A percentile compares a stretch with the other conserved stretches of the same genome.
These are phyloP conservation scores for Aegilops tauschii DNA, from an alignment of 176 grass and related monocot species.

Conservation along the genomic window DNA sequence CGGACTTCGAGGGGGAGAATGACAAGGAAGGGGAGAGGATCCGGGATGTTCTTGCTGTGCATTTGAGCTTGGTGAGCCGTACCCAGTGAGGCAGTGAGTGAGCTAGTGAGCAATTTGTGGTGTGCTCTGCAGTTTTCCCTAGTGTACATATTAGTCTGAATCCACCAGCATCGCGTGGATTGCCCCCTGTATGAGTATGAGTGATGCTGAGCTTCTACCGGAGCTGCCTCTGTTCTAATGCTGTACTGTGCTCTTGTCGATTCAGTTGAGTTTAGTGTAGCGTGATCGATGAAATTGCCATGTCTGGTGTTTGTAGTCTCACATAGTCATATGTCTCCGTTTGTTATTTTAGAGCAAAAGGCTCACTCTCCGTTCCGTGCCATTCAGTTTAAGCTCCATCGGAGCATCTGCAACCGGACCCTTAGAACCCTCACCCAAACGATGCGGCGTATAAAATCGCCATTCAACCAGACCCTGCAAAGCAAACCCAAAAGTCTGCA, in stretches of 20 bases:
- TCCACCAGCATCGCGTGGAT: not conserved
- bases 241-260: not conserved
- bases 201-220: not conserved
- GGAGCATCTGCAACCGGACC: no score
- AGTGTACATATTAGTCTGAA: constrained; percentile 16
- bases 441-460: no score
- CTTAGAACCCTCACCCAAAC: no score
- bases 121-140: not conserved
- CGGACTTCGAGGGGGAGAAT: constrained; percentile 55
- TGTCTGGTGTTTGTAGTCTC: not conserved
- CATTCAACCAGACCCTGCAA: no score
- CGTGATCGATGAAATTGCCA: not conserved
- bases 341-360: no score
- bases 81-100: not conserved
- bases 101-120: not conserved
- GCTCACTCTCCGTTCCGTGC: no score
- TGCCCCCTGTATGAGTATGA: constrained; percentile 1
- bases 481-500: no score
- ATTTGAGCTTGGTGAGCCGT: constrained; percentile 58
- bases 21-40: constrained; percentile 80
- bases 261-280: not conserved
- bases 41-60: constrained; percentile 68
- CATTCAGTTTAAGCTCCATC: no score
- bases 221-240: constrained; percentile 25
- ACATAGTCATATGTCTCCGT: no score